These are phyloP conservation scores for Sarocladium kiliense DNA, from an alignment of 2,329 filamentous ascomycete genomes.

Conservation along the genomic window DNA sequence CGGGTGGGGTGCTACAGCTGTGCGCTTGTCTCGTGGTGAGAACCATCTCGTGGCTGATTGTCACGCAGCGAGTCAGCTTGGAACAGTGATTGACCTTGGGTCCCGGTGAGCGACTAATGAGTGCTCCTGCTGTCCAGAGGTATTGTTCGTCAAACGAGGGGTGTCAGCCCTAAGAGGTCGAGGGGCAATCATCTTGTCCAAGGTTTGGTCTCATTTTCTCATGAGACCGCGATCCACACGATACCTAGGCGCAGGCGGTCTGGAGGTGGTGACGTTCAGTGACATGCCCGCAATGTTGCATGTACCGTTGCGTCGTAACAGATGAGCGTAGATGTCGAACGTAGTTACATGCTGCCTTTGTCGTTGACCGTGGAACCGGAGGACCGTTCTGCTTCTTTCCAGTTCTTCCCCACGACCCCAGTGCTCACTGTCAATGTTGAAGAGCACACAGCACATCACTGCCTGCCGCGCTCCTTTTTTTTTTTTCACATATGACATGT, in stretches of 20 bases:
- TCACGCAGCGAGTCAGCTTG: neutral
- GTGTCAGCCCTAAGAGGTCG: constrained; percentile 5
- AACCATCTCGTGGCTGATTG: neutral
- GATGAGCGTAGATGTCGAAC: too few relatives aligned
- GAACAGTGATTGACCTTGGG: neutral
- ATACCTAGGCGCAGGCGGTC: neutral
- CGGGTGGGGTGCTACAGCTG: neutral
- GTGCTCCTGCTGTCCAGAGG: neutral
- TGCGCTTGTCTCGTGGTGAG: constrained; percentile 1
- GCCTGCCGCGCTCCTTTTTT: neutral
- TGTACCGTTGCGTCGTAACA: neutral
- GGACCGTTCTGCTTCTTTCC: neutral
- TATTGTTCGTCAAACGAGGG: neutral
- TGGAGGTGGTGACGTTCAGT: neutral
- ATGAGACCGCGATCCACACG: neutral
- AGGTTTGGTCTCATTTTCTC: neutral
- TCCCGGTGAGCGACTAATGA: neutral
- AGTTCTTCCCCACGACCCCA: neutral
- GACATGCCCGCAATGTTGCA: neutral
- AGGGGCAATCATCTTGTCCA: neutral
- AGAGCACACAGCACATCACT: neutral
- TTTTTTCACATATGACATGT: neutral
- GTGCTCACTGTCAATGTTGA: neutral
- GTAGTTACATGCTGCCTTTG: too few relatives aligned
- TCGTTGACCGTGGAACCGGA: too few relatives aligned